A percentile compares a stretch with the other conserved stretches of the same genome.
Evolutionary conservation across 2,329 filamentous ascomycete species (phyloP).

Genomic region (Neofusicoccum sp.): DNA sequence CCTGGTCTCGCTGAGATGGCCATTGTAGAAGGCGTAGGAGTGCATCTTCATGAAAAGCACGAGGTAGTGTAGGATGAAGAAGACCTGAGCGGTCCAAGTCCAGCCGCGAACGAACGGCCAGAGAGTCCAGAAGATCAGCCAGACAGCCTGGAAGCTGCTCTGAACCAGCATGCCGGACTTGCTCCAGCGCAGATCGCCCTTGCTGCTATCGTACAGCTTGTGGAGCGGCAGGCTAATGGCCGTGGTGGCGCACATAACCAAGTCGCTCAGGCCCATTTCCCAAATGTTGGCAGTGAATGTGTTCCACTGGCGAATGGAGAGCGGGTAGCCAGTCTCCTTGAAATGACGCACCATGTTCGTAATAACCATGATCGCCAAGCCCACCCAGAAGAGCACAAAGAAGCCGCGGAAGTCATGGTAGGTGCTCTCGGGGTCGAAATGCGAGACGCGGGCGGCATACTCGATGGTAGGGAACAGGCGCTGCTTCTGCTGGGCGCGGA

Average conservation of each 20-base stretch:
- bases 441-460: constrained; percentile 86
- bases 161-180: constrained; percentile 79
- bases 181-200: constrained; percentile 68
- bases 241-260: constrained; percentile 80
- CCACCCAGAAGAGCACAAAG: constrained; percentile 98
- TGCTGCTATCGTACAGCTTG: constrained; percentile 61
- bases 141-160: constrained; percentile 75
- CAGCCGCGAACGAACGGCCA: constrained; percentile 79
- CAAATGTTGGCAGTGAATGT: constrained; percentile 87
- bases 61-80: constrained; percentile 87
- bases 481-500: constrained; percentile 76
- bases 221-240: constrained; percentile 74
- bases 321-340: constrained; percentile 87
- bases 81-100: constrained; percentile 98
- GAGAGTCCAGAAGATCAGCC: constrained; percentile 78
- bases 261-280: constrained; percentile 81
- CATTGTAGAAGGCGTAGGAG: constrained; percentile 97
- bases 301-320: constrained; percentile 84
- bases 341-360: constrained; percentile 92
- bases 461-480: constrained; percentile 92
- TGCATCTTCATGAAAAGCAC: constrained; percentile 99
- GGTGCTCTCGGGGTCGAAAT: constrained; percentile 91
- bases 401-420: constrained; percentile 96
- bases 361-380: constrained; percentile 92
- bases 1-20: constrained; percentile 86